These are phyloP conservation scores for Drechmeria coniospora DNA, from an alignment of 2,329 filamentous ascomycete genomes.

Conservation along the genomic window DNA sequence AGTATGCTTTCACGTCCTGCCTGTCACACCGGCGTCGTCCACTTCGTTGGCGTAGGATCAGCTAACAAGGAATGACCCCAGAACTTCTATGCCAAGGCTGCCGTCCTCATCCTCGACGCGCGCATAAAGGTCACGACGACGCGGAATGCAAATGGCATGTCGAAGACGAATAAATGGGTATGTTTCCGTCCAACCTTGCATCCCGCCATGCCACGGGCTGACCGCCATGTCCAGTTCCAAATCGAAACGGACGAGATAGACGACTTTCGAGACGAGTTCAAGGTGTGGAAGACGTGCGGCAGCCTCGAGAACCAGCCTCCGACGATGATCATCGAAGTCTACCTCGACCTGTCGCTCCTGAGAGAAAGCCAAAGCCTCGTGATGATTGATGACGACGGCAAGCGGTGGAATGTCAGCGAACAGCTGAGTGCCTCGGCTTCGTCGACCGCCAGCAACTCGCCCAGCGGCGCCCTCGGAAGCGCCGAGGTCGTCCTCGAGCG, in stretches of 20 bases:
- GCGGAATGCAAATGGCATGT: conserved; percentile 20
- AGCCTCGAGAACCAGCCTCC: conserved; percentile 63
- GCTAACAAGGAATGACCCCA: conserved; percentile 19
- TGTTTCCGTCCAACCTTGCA: conserved; percentile 16
- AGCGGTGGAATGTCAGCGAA: conserved; percentile 83
- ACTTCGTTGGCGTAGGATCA: not conserved
- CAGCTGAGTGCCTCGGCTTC: conserved; percentile 52
- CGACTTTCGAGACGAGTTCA: conserved; percentile 66
- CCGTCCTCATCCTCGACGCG: conserved; percentile 68
- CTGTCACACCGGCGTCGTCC: not conserved
- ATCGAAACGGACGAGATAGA: conserved; percentile 88
- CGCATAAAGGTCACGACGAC: conserved; percentile 52
- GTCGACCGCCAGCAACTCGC: conserved; percentile 30
- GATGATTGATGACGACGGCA: conserved; percentile 74
- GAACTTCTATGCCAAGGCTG: conserved; percentile 87
- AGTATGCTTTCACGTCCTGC: no score
- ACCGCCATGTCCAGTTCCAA: conserved; percentile 55
- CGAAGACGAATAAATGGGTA: conserved; percentile 79
- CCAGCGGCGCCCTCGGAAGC: conserved; percentile 27
- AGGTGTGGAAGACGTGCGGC: conserved; percentile 68
- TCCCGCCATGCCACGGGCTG: not conserved
- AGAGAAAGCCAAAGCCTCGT: conserved; percentile 78
- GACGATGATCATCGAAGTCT: conserved; percentile 80
- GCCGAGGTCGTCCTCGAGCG: conserved; percentile 77
- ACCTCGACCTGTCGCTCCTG: conserved; percentile 64